phyloP scores from a whole-genome alignment of 192 early-diverging fungal species.

The Cladochytrium replicatum region DNA sequence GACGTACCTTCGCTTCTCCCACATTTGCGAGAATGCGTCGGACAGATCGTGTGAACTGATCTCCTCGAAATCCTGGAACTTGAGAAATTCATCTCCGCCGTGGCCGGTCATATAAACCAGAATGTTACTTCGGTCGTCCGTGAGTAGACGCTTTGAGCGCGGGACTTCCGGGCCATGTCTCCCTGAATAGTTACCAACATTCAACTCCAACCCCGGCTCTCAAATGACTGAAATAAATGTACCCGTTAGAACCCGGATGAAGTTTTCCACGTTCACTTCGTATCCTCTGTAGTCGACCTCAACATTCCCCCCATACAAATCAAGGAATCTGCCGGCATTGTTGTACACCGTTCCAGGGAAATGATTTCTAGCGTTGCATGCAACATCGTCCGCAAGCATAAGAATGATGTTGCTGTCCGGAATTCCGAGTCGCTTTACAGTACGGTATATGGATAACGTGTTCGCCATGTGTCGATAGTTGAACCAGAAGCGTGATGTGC shows the following conservation, averaged over 20 bases:
- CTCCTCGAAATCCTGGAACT: slow-evolving; percentile 98
- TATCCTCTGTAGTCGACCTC: slow-evolving; percentile 99
- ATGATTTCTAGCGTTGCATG: slow-evolving; percentile 91
- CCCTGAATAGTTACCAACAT: slow-evolving; percentile 32
- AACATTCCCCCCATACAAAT: slow-evolving; percentile 93
- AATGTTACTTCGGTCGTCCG: slow-evolving; percentile 93
- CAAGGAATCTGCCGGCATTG: slow-evolving; percentile 66
- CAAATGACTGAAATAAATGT: background rate
- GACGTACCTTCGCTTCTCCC: slow-evolving; percentile 72
- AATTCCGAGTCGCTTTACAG: slow-evolving; percentile 94
- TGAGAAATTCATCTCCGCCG: slow-evolving; percentile 96
- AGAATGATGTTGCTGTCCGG: slow-evolving; percentile 98
- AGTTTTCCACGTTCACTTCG: slow-evolving; percentile 97
- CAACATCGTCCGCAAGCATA: slow-evolving; percentile 99
- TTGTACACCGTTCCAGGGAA: slow-evolving; percentile 90
- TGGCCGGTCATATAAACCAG: slow-evolving; percentile 98
- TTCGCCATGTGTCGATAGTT: slow-evolving; percentile 98
- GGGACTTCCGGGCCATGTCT: slow-evolving; percentile 80
- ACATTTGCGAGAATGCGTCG: slow-evolving; percentile 96
- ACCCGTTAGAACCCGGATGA: slow-evolving; percentile 87
- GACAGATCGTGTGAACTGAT: slow-evolving; percentile 91
- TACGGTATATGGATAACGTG: slow-evolving; percentile 96
- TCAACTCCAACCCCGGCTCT: background rate
- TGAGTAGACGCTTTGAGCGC: slow-evolving; percentile 84
- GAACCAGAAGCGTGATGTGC: slow-evolving; percentile 99